Conservation (phyloP, 805 yeast genomes). For the Ogataea dorogensis region DNA sequence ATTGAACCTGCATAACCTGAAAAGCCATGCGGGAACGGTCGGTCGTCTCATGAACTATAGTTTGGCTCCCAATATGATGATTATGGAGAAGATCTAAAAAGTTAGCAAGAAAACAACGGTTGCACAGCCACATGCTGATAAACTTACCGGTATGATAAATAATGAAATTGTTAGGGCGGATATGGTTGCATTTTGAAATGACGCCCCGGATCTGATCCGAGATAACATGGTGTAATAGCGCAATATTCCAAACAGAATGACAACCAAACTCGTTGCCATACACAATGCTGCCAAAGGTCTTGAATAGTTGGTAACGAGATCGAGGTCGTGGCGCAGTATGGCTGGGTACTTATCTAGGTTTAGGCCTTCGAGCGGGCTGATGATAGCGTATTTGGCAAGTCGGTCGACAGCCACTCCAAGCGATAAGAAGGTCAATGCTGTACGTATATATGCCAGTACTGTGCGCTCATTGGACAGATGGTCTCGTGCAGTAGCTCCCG, state of each 20-base stretch:
- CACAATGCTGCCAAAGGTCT: slow-evolving; percentile 34
- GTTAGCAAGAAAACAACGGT: slow-evolving; percentile 4
- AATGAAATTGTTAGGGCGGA: slow-evolving; percentile 41
- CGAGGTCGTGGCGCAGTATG: slow-evolving; percentile 10
- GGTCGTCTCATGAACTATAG: slow-evolving; percentile 2
- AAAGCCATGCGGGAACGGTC: slow-evolving; percentile 11
- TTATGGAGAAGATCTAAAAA: slow-evolving; percentile 9
- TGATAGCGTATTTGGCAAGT: slow-evolving; percentile 40
- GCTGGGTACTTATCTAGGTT: slow-evolving; percentile 7
- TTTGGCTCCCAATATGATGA: slow-evolving; percentile 5
- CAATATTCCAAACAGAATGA: slow-evolving; percentile 41
- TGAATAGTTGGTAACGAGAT: slow-evolving; percentile 17
- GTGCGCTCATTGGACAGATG: slow-evolving; percentile 65
- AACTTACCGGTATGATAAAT: slow-evolving; percentile 36
- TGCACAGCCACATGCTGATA: slow-evolving; percentile 4
- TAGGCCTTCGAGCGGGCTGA: slow-evolving; percentile 12
- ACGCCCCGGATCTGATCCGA: slow-evolving; percentile 35
- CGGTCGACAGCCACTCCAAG: slow-evolving; percentile 56
- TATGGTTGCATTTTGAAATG: slow-evolving; percentile 29
- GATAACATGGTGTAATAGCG: slow-evolving; percentile 47
- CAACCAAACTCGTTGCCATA: slow-evolving; percentile 41
- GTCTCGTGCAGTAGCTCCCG: slow-evolving; percentile 53
- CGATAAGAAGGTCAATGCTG: slow-evolving; percentile 49
- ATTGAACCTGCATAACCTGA: slow-evolving; percentile 31
- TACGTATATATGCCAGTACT: slow-evolving; percentile 57